Conservation (phyloP, 345 rosid species). For the Salix udensis region DNA sequence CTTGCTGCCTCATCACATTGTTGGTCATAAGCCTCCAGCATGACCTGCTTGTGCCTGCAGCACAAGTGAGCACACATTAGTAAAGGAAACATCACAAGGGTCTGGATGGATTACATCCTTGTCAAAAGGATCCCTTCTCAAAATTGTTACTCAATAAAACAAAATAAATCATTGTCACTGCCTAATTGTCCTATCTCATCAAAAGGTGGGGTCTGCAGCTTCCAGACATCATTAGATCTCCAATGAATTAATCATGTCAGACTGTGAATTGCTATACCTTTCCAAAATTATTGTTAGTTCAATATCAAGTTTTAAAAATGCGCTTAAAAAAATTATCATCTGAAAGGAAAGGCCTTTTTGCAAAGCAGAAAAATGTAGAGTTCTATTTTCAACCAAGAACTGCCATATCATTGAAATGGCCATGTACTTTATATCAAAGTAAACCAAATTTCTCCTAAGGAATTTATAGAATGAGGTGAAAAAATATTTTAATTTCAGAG, state of each 20-base stretch:
- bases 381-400: not conserved
- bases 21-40: constrained; percentile 85
- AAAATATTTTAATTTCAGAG: not conserved
- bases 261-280: not conserved
- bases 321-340: not conserved
- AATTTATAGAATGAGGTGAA: not conserved
- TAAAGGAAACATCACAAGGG: not conserved
- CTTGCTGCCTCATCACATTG: constrained; percentile 92
- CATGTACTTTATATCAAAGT: not conserved
- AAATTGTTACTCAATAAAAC: not conserved
- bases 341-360: not conserved
- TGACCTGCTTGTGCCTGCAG: constrained; percentile 77
- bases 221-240: not conserved
- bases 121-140: not conserved
- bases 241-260: not conserved
- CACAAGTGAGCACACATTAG: constrained; percentile 3
- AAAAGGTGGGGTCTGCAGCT: not conserved
- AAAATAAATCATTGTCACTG: not conserved
- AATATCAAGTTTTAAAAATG: not conserved
- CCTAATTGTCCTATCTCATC: not conserved
- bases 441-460: not conserved
- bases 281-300: not conserved
- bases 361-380: not conserved
- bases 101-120: not conserved
- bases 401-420: not conserved